Evolutionary conservation across 371 early-diverging fungal genomes (phyloP), one percentile per base, ranked within the genome.

Genomic region (Globomyces sp.): DNA sequence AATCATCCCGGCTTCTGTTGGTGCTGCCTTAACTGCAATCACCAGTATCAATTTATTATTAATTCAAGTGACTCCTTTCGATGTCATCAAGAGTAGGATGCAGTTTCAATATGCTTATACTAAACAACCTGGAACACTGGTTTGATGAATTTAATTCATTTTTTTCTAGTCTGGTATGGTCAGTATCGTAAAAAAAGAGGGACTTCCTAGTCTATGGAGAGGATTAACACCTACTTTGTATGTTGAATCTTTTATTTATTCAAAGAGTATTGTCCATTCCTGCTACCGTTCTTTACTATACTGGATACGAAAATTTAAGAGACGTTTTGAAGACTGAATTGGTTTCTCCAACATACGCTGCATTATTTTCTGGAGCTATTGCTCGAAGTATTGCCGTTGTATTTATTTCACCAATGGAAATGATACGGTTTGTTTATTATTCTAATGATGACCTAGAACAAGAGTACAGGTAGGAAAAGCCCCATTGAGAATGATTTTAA

Each of bases 231-330:
- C 96, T 3, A 94, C 98, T 0, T 77, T 97, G 11, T 24, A 24
- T 24, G 24, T 92, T 89, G 90, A 24, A 24, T 24, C 24, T 24
- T 24, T 24, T 55, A 51, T 67, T 81, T 82, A 2, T 24, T 24
- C 24, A 24, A 24, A 24, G 24, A 24, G 71, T 90, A 48, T 92
- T 94, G 86, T 89, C 93, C 4, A 85, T 94, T 1, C 98, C 98
- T 1, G 86, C 95, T 9, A 96, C 93, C 2, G 89, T 94, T 34
- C 87, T 95, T 24, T 97, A 97, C 67, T 96, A 92, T 81, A 87
- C 93, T 1, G 96, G 96, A 2, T 97, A 96, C 72, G 98, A 97
- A 71, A 79, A 86, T 53, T 67, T 95, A 40, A 84, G 89, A 58
- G 90, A 89, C 62, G 57, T 65, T 37, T 52, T 93, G 48, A 3